A percentile compares a stretch with the other conserved stretches of the same genome.
Conservation (phyloP, 768 basidiomycete species). For the Pleurotus salmoneostramineus region DNA sequence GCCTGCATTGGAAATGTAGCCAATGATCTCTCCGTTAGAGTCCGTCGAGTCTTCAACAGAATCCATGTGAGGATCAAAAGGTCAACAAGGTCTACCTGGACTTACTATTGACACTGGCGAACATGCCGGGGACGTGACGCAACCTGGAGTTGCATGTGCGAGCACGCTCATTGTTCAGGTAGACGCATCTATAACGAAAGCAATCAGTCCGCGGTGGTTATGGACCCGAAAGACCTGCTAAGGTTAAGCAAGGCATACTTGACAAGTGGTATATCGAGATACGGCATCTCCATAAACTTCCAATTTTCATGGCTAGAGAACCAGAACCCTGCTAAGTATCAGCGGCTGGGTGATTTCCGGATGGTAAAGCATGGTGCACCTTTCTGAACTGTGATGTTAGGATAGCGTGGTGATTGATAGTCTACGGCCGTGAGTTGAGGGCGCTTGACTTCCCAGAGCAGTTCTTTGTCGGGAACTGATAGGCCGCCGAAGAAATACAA, state of each 20-base stretch:
- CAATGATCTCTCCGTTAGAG: conserved; percentile 18
- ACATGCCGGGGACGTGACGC: conserved; percentile 17
- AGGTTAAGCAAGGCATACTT: conserved; percentile 6
- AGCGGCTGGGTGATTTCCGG: not conserved
- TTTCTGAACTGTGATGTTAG: conserved; percentile 18
- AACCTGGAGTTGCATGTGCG: conserved; percentile 18
- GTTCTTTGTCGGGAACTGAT: conserved; percentile 11
- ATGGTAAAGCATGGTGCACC: conserved; percentile 3
- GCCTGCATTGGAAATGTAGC: conserved; percentile 21
- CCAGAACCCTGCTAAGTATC: conserved; percentile 15
- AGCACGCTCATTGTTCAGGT: conserved; percentile 18
- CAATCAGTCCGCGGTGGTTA: too few species aligned
- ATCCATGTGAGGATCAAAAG: not conserved
- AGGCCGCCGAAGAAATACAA: conserved; percentile 17
- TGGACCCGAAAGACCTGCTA: too few species aligned
- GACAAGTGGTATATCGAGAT: conserved; percentile 17
- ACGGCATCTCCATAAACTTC: conserved; percentile 20
- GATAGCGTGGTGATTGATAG: conserved; percentile 12
- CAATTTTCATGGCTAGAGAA: conserved; percentile 21
- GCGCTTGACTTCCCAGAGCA: conserved; percentile 16
- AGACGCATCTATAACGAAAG: conserved; percentile 11
- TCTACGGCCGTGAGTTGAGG: conserved; percentile 16
- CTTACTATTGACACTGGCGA: conserved; percentile 17
- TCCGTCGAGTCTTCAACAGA: conserved; percentile 14
- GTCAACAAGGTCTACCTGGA: not conserved